Evolutionary conservation across 2,329 filamentous ascomycete genomes (phyloP), one percentile per base, ranked within the genome.

Genomic region (Claviceps cyperi): DNA sequence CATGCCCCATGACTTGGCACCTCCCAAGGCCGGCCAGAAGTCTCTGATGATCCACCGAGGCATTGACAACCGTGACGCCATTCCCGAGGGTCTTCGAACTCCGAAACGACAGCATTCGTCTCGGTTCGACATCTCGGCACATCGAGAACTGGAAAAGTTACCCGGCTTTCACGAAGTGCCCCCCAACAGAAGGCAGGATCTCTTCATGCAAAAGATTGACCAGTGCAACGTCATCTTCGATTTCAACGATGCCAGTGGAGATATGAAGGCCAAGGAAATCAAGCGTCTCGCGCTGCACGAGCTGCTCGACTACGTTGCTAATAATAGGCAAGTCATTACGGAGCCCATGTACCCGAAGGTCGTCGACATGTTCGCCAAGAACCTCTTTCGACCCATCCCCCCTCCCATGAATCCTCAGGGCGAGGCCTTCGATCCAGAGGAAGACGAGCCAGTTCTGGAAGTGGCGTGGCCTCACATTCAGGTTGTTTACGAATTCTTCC

Each of bases 141-240:
- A 97, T 66, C 81, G 92, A 61, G 92, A 98, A 67, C 76, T 98
- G 47, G 92, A 98, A 67, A 98, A 98, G 70, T 75, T 98, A 22
- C 91, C 92, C 1, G 92, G 92, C 37, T 98, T 98, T 68, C 92
- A 98, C 62, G 92, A 98, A 68, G 92, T 97, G 24, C 86, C 91
- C 11, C 92, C 92, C 15, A 94, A 94, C 64, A 82, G 91, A 55
- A 81, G 92, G 54, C 90, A 96, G 69, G 91, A 97, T 59, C 78
- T 98, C 17, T 98, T 98, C 70, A 96, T 98, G 90, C 90, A 97
- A 65, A 98, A 98, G 76, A 92, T 98, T 59, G 92, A 97, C 62
- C 92, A 98, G 67, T 98, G 92, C 74, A 98, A 98, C 65, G 94
- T 98, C 72, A 98, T 98, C 61, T 98, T 98, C 64, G 92, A 98